Evolutionary conservation across 2,329 filamentous ascomycete species (phyloP), one percentile per base, ranked within the genome.

Genomic region (Ophiostoma populinum): DNA sequence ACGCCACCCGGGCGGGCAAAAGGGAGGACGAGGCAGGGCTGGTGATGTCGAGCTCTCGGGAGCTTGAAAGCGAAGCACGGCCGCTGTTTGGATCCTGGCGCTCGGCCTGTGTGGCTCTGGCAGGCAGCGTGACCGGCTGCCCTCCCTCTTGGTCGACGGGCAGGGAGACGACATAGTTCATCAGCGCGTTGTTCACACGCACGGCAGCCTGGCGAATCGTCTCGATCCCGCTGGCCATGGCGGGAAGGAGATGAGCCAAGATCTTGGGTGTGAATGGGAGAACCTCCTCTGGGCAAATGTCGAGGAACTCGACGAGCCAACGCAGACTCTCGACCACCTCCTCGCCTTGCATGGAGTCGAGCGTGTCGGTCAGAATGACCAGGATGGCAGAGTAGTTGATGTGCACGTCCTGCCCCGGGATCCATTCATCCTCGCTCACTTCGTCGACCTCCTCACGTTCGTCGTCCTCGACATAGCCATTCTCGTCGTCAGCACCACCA

Each of bases 231-330:
- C 86, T 92, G 5, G 87, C 87, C 69, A 98, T 83, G 19, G 86
- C 85, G 12, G 90, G 92, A 19, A 98, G 67, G 37, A 98, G 79
- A 49, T 94, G 82, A 1, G 85, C 83, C 28, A 98, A 61, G 20
- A 98, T 76, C 46, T 83, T 81, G 16, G 92, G 92, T 1, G 92
- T 90, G 53, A 95, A 95, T 4, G 81, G 80, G 27, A 98, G 65
- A 4, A 98, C 92, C 49, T 98, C 90, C 51, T 94, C 90, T 0
- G 90, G 87, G 47, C 86, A 94, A 30, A 98, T 95, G 43, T 95
- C 86, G 46, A 98, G 79, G 52, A 98, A 94, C 40, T 80, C 80
- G 45, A 94, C 85, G 43, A 98, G 85, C 90, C 90, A 98, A 42
- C 83, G 73, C 19, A 98, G 63, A 3, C 86, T 85, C 35, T 92